Percentiles rank a stretch among this genome's conserved stretches.
These are phyloP conservation scores for Asterochloris erici DNA, from an alignment of 139 green algal genomes.

Conservation along the genomic window DNA sequence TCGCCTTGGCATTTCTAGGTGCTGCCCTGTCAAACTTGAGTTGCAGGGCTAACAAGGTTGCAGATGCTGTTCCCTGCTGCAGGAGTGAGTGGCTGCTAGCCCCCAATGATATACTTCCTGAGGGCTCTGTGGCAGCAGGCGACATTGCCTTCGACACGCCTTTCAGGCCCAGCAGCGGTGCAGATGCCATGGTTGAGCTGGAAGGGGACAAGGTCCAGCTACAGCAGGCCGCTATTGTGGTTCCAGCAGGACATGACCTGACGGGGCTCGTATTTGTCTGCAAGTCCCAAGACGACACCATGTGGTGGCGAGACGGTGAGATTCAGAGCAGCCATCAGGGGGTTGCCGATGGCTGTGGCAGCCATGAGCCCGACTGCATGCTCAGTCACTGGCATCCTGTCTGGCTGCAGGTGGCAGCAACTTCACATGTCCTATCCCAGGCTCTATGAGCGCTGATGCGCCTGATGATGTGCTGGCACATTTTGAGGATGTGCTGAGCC, in stretches of 20 bases:
- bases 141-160: slow-evolving; percentile 53
- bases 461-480: background rate
- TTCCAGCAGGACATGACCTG: slow-evolving; percentile 51
- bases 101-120: slow-evolving; percentile 34
- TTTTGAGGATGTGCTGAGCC: slow-evolving; percentile 57
- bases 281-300: slow-evolving; percentile 60
- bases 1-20: background rate
- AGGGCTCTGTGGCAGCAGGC: slow-evolving; percentile 22
- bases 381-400: background rate
- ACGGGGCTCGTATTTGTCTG: slow-evolving; percentile 69
- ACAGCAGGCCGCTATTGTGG: slow-evolving; percentile 56
- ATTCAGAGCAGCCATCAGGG: background rate
- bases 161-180: slow-evolving; percentile 44
- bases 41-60: background rate
- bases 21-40: background rate
- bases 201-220: slow-evolving; percentile 56
- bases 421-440: slow-evolving; percentile 75
- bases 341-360: too few relatives aligned
- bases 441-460: background rate
- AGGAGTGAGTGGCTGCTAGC: slow-evolving; percentile 47
- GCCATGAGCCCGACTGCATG: too few relatives aligned
- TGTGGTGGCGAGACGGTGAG: slow-evolving; percentile 81
- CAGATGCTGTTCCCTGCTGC: background rate
- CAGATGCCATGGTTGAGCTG: slow-evolving; percentile 50
- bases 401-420: slow-evolving; percentile 46